Conservation (phyloP, 73 alveolate species). For the Durusdinium trenchii region DNA sequence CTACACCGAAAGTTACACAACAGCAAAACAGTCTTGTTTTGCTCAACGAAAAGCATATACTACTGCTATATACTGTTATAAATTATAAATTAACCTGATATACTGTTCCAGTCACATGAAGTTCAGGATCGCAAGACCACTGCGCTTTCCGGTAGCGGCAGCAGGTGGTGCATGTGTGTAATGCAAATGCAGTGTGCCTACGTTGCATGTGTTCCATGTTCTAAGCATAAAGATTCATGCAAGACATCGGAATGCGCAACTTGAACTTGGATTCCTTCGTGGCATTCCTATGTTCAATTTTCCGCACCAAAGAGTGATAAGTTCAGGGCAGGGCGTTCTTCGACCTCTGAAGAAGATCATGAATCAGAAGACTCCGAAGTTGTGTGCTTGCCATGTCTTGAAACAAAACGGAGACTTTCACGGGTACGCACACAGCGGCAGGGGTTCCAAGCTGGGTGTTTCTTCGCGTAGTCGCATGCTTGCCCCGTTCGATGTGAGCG, state of each 20-base stretch:
- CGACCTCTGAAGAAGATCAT: conserved; percentile 53
- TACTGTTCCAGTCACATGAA: not conserved
- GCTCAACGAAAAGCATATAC: too few relatives aligned
- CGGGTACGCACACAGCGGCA: not conserved
- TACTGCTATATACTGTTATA: too few relatives aligned
- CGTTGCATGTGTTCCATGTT: not conserved
- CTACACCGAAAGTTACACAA: too few relatives aligned
- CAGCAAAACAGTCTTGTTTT: too few relatives aligned
- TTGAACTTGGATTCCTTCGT: too few relatives aligned
- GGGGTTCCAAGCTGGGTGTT: not conserved
- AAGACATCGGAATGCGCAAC: not conserved
- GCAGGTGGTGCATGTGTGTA: not conserved
- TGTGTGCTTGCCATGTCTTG: not conserved
- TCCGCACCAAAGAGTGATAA: too few relatives aligned
- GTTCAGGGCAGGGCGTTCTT: too few relatives aligned
- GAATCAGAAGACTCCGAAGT: conserved; percentile 90
- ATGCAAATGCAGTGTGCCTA: not conserved
- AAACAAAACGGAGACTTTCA: not conserved
- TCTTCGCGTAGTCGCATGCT: too few relatives aligned
- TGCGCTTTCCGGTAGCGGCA: conserved; percentile 62
- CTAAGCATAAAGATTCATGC: not conserved
- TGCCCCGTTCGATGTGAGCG: not conserved
- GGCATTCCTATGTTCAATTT: too few relatives aligned
- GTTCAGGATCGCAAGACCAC: conserved; percentile 74
- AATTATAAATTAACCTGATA: too few relatives aligned